Evolutionary conservation across 139 green algal species (phyloP), one percentile per base, ranked within the genome.

Genomic region (Tetratostichococcus sp.): DNA sequence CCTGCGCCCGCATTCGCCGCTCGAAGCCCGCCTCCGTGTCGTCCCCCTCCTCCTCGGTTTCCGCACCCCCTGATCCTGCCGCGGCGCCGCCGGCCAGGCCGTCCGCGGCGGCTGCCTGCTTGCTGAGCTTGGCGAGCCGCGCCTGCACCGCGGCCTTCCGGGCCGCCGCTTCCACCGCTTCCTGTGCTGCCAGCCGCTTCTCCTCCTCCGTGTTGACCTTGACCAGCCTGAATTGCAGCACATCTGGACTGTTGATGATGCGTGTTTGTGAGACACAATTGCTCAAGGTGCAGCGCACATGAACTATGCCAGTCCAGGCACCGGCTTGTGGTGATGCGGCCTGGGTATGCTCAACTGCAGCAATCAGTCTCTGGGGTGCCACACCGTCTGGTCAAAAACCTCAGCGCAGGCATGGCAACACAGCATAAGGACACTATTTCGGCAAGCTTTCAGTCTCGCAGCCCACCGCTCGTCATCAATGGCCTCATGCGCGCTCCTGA

Each of bases 401-500:
- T n/a, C n/a, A n/a, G n/a, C n/a, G n/a, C n/a, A n/a, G n/a, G n/a
- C n/a, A n/a, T n/a, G 26, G 21, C 19, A 16, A 35, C 8, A 11
- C 43, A 2, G 14, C 16, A 28, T 4, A 65, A 28, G 17, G 3
- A 35, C 11, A 34, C 22, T 28, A 30, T 34, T 1, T 30, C 72
- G n/a, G 28, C 4, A 30, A 35, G n/a, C n/a, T n/a, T n/a, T n/a
- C n/a, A n/a, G n/a, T n/a, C n/a, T n/a, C n/a, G n/a, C n/a, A n/a
- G n/a, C 65, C 42, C 69, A 80, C 79, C 77, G 73, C 11, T 66
- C 77, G 65, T 91, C 87, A 4, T 85, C 65, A 30, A 94, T 76
- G 17, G 80, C 86, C 35, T 94, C 91, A 72, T 97, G 91, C 3
- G 86, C 86, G 3, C 79, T 88, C 28, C 75, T 76, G 32, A 95